Conservation (phyloP, 345 rosid genomes). For the Mallotus nudiflorus region DNA sequence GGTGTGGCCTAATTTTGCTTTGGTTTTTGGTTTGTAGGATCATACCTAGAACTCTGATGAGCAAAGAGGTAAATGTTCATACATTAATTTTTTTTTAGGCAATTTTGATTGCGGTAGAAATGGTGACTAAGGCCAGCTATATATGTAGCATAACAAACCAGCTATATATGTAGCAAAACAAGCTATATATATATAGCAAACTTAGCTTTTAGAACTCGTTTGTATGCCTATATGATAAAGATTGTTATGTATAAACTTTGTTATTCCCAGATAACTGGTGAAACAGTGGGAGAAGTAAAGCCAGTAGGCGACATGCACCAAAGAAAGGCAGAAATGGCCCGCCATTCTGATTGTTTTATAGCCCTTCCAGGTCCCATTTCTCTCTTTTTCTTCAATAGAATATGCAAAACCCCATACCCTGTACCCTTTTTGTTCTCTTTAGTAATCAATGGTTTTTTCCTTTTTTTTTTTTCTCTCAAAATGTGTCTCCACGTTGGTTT, state of each 20-base stretch:
- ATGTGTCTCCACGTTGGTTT: conserved; percentile 3
- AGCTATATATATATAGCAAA: neutral
- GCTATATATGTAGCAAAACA: too few relatives aligned
- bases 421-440: neutral
- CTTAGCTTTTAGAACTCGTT: neutral
- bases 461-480: neutral
- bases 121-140: too few relatives aligned
- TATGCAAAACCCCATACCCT: neutral
- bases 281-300: conserved; percentile 80
- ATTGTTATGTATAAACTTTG: neutral
- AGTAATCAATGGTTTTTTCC: neutral
- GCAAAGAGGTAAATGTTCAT: conserved; percentile 39
- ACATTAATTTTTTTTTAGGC: too few relatives aligned
- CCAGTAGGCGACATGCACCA: conserved; percentile 96
- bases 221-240: neutral
- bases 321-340: conserved; percentile 97
- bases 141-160: too few relatives aligned
- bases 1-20: neutral
- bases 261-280: conserved; percentile 60
- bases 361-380: conserved; percentile 78
- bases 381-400: neutral
- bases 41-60: conserved; percentile 54
- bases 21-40: conserved; percentile 31
- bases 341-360: conserved; percentile 90
- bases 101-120: too few relatives aligned